These are phyloP conservation scores for Lenzites betulinus DNA, from an alignment of 768 basidiomycete genomes.

Conservation along the genomic window DNA sequence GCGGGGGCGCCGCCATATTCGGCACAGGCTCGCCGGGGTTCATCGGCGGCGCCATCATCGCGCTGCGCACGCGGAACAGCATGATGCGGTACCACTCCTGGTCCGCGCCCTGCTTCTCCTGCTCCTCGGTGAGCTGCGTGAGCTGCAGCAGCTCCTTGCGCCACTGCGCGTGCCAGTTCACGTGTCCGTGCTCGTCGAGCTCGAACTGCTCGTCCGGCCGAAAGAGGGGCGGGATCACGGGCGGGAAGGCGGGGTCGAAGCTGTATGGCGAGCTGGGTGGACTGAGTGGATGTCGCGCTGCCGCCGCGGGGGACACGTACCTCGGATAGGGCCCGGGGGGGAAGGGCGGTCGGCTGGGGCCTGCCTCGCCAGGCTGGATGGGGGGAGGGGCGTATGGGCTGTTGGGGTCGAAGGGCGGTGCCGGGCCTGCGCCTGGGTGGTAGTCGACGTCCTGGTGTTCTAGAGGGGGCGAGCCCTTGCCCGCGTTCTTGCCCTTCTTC, in stretches of 20 bases:
- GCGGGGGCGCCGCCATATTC: constrained; percentile 17
- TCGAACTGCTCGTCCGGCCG: constrained; percentile 66
- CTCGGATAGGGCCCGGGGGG: constrained; percentile 59
- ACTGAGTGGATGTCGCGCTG: not conserved
- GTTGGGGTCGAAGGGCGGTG: constrained; percentile 52
- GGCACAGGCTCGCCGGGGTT: constrained; percentile 23
- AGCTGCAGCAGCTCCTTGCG: constrained; percentile 77
- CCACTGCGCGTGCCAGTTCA: constrained; percentile 81
- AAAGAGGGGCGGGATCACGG: constrained; percentile 67
- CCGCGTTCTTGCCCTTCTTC: constrained; percentile 70
- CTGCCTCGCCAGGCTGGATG: constrained; percentile 62
- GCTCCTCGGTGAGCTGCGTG: constrained; percentile 75
- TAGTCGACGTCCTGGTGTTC: constrained; percentile 58
- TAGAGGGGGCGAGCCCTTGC: constrained; percentile 54
- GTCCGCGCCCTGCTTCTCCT: constrained; percentile 79
- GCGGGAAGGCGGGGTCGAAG: constrained; percentile 68
- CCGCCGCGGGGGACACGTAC: constrained; percentile 29
- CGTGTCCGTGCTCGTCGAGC: constrained; percentile 75
- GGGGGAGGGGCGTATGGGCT: constrained; percentile 56
- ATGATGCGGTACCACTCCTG: constrained; percentile 88
- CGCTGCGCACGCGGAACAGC: constrained; percentile 74
- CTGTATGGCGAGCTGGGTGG: constrained; percentile 36
- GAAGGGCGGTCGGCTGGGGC: constrained; percentile 58
- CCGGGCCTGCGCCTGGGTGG: constrained; percentile 46
- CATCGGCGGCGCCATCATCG: constrained; percentile 55